Percentiles rank a stretch among this genome's conserved stretches.
These are phyloP conservation scores for Zygosaccharomyces sapae DNA, from an alignment of 1,139 yeast genomes.

Conservation along the genomic window DNA sequence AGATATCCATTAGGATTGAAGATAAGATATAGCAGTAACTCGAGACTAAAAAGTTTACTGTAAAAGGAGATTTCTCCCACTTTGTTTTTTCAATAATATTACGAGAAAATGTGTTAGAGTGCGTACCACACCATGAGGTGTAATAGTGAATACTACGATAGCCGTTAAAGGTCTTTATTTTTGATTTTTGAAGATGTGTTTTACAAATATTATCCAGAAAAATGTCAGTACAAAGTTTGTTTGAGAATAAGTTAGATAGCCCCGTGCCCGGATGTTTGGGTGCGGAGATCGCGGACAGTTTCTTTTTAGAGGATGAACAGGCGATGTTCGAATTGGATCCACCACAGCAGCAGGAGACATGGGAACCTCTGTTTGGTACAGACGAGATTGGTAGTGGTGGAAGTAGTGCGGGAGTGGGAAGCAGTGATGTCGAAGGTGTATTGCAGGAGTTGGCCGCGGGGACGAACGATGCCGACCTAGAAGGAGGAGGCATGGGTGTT, in stretches of 20 bases:
- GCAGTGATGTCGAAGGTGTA: background rate
- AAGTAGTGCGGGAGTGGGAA: background rate
- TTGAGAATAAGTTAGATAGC: conserved; percentile 3
- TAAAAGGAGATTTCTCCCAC: conserved; percentile 1
- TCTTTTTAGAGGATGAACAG: conserved; percentile 13
- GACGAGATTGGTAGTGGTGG: background rate
- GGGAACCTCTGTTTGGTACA: background rate
- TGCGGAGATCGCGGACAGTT: background rate
- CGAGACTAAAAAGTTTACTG: background rate
- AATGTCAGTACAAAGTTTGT: conserved; percentile 7
- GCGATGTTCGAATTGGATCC: conserved; percentile 24
- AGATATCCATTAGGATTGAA: background rate
- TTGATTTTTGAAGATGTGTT: background rate
- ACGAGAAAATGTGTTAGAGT: background rate
- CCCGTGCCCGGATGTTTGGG: conserved; percentile 36
- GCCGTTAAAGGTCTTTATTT: no score
- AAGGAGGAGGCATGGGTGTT: background rate
- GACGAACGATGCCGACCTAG: background rate
- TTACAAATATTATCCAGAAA: background rate
- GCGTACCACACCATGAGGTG: conserved; percentile 1
- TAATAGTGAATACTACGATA: background rate
- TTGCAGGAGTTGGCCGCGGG: background rate
- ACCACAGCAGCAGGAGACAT: conserved; percentile 11
- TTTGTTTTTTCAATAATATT: background rate
- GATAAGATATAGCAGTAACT: background rate